A percentile compares a stretch with the other conserved stretches of the same genome.
These are phyloP conservation scores for Elaeis oleifera DNA, from an alignment of 202 grass and related monocot species.

Conservation along the genomic window DNA sequence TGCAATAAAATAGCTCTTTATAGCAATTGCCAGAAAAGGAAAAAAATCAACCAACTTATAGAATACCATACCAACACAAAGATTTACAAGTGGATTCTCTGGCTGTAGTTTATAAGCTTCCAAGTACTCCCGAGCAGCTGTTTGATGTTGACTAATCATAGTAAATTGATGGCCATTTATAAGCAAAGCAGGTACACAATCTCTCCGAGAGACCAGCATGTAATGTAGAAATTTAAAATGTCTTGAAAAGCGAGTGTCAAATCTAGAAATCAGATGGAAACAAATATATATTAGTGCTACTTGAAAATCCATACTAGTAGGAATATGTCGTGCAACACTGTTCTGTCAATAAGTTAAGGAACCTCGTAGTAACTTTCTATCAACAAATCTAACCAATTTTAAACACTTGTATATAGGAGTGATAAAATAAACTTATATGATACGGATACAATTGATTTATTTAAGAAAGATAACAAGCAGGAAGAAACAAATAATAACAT, in stretches of 20 bases:
- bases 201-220: slow-evolving; percentile 42
- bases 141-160: slow-evolving; percentile 71
- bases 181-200: slow-evolving; percentile 64
- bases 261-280: slow-evolving; percentile 35
- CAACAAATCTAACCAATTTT: too few species aligned
- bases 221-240: slow-evolving; percentile 67
- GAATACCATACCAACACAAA: slow-evolving; percentile 59
- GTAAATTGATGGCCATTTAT: slow-evolving; percentile 85
- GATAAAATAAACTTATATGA: too few species aligned
- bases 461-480: too few species aligned
- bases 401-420: too few species aligned
- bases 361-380: too few species aligned
- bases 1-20: slow-evolving; percentile 29
- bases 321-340: too few species aligned
- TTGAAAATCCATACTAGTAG: too few species aligned
- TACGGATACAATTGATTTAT: too few species aligned
- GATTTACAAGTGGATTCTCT: slow-evolving; percentile 74
- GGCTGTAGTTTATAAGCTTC: slow-evolving; percentile 85
- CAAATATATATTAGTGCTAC: too few species aligned
- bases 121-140: slow-evolving; percentile 76
- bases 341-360: too few species aligned
- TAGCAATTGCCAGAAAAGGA: not conserved
- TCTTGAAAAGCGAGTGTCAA: slow-evolving; percentile 55
- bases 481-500: too few species aligned
- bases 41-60: slow-evolving; percentile 2